phyloP scores from a whole-genome alignment of 2,329 filamentous ascomycete genomes.

The Fusarium sp. region DNA sequence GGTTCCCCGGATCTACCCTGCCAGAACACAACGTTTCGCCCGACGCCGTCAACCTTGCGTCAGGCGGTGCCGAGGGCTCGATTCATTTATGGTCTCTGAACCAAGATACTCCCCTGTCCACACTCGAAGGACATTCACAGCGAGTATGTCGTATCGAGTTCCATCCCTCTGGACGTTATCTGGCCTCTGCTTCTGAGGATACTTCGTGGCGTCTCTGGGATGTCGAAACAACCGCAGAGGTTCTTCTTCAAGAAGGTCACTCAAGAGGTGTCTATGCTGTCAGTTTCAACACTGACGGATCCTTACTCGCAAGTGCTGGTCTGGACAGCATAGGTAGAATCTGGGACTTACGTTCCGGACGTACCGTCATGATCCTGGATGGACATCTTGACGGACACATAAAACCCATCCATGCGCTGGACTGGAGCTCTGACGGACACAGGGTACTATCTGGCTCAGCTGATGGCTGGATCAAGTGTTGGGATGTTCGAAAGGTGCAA shows the following conservation, averaged over 20 bases:
- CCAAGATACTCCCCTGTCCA: conserved; percentile 85
- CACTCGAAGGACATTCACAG: conserved; percentile 83
- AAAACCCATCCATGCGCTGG: conserved; percentile 90
- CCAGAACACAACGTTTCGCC: conserved; percentile 76
- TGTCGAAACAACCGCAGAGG: conserved; percentile 82
- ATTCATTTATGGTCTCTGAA: conserved; percentile 91
- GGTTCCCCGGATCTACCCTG: conserved; percentile 86
- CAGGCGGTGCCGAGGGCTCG: conserved; percentile 87
- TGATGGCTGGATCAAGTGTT: conserved; percentile 97
- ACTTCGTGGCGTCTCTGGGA: conserved; percentile 98
- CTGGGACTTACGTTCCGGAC: conserved; percentile 92
- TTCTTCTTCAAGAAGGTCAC: conserved; percentile 93
- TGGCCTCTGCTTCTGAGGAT: conserved; percentile 94
- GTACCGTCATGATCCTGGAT: conserved; percentile 95
- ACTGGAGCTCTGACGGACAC: conserved; percentile 92
- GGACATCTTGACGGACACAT: conserved; percentile 84
- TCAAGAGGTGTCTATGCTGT: conserved; percentile 92
- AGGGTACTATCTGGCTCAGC: conserved; percentile 92
- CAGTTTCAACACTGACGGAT: conserved; percentile 90
- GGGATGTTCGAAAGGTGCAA: conserved; percentile 92
- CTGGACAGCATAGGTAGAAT: conserved; percentile 94
- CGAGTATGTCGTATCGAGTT: conserved; percentile 94
- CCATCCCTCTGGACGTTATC: conserved; percentile 88
- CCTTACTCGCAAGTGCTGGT: conserved; percentile 89
- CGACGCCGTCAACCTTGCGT: conserved; percentile 84